Evolutionary conservation across 2,329 filamentous ascomycete species (phyloP), one percentile per base, ranked within the genome.

Genomic region (Sporothrix euskadiensis): DNA sequence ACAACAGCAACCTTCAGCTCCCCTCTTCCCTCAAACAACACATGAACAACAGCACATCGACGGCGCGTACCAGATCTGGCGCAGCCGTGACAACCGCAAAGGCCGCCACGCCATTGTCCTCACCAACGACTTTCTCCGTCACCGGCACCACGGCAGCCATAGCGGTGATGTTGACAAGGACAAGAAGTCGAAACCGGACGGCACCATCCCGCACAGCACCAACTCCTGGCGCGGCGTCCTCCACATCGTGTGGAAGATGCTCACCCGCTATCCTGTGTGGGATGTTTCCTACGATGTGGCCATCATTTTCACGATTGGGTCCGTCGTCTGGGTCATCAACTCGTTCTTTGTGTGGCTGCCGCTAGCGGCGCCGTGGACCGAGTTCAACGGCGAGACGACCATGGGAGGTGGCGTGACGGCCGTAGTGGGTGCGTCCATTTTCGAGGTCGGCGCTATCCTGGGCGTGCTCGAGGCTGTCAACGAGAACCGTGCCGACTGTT

Each of bases 401-500:
- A 82, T 83, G 75, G 90, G 83, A 0, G 89, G 88, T 3, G 91
- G 90, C 1, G 84, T 91, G 30, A 88, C 87, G 0, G 89, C 88
- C 0, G 88, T 91, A 77, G 84, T 92, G n/a, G 90, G 90, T 4
- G 89, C 89, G 0, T 90, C 88, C 0, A 81, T 92, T 7, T 92
- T 93, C 78, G 89, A 90, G 76, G 71, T 90, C 4, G 90, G 90
- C 0, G 89, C 88, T 49, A 78, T 92, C 0, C 80, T 92, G 1
- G 82, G 92, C 35, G 83, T 92, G 80, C 81, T 91, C 1, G 90
- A 92, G 79, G 90, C 90, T 3, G 83, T 91, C n/a, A 92, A 92
- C 78, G 88, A 89, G 77, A 88, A 91, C 77, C 83, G 86, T 14
- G 82, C 85, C 0, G 88, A 87, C 14, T 92, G 90, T 79, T 92